Evolutionary conservation across 176 grass and related monocot genomes (phyloP).

Genomic region (Lolium multiflorum): DNA sequence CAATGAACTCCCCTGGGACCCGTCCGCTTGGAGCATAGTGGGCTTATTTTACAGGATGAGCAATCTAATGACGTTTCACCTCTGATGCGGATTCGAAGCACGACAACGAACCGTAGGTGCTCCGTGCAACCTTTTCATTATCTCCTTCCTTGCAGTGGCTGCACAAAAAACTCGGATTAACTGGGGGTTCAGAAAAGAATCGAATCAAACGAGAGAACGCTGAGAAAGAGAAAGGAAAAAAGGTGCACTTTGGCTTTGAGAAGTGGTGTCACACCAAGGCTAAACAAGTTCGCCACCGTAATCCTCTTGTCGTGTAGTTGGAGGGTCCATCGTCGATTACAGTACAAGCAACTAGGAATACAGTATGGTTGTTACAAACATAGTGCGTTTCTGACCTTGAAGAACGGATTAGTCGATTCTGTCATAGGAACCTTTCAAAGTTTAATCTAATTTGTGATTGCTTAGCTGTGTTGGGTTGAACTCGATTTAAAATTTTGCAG

Average conservation of each 20-base stretch:
- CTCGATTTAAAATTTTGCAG: no score
- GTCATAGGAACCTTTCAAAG: background rate
- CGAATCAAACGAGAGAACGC: background rate
- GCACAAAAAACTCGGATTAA: background rate
- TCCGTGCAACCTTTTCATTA: background rate
- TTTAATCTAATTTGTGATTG: background rate
- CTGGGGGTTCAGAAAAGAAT: background rate
- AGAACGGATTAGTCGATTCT: background rate
- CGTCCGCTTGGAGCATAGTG: background rate
- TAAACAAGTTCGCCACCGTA: background rate
- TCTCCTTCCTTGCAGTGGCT: background rate
- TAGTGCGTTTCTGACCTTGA: background rate
- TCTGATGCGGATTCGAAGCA: background rate
- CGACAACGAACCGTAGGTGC: background rate
- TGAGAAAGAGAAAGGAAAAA: background rate
- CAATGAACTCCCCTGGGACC: background rate
- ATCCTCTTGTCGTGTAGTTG: no score
- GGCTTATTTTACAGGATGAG: background rate
- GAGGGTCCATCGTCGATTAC: no score
- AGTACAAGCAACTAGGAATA: background rate
- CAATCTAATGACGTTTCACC: background rate
- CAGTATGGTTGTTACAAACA: background rate
- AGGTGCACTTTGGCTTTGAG: background rate
- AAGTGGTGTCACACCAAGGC: slow-evolving; percentile 27
- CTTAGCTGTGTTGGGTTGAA: background rate